phyloP scores from a whole-genome alignment of 2,329 filamentous ascomycete genomes.

The Colletotrichum somersetense region DNA sequence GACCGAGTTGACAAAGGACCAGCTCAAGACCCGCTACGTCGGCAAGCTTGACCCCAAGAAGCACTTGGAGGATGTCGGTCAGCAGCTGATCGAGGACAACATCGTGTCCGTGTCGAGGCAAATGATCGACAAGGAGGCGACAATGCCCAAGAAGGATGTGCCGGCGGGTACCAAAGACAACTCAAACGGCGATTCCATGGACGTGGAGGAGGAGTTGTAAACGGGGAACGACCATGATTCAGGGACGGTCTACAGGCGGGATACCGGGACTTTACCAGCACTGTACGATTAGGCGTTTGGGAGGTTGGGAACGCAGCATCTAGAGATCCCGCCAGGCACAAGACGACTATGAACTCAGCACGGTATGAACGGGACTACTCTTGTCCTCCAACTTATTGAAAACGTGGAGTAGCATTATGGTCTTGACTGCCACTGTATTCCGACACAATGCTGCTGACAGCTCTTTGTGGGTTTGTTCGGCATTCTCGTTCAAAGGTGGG shows the following conservation, averaged over 20 bases:
- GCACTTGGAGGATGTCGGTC: constrained; percentile 95
- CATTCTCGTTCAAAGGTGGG: not conserved
- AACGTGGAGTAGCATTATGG: not conserved
- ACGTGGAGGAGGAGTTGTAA: constrained; percentile 72
- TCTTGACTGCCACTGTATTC: not conserved
- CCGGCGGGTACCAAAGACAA: constrained; percentile 61
- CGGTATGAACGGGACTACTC: not conserved
- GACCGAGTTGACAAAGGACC: constrained; percentile 95
- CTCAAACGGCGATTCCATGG: constrained; percentile 74
- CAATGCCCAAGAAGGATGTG: constrained; percentile 80
- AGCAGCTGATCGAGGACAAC: constrained; percentile 98
- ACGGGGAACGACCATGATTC: constrained; percentile 18
- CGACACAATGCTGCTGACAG: not conserved
- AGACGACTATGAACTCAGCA: constrained; percentile 34
- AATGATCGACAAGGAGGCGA: constrained; percentile 99
- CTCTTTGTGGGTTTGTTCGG: constrained; percentile 12
- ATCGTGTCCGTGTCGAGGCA: constrained; percentile 98
- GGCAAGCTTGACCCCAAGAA: constrained; percentile 99
- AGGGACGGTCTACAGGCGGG: constrained; percentile 38
- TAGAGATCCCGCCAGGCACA: constrained; percentile 41
- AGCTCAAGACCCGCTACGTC: constrained; percentile 98
- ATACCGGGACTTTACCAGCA: constrained; percentile 41
- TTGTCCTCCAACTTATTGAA: not conserved
- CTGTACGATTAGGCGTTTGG: constrained; percentile 48
- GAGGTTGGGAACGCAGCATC: constrained; percentile 41